Base-by-base conservation (phyloP, 441 rosid species). In the Aquilaria agallochum region DNA sequence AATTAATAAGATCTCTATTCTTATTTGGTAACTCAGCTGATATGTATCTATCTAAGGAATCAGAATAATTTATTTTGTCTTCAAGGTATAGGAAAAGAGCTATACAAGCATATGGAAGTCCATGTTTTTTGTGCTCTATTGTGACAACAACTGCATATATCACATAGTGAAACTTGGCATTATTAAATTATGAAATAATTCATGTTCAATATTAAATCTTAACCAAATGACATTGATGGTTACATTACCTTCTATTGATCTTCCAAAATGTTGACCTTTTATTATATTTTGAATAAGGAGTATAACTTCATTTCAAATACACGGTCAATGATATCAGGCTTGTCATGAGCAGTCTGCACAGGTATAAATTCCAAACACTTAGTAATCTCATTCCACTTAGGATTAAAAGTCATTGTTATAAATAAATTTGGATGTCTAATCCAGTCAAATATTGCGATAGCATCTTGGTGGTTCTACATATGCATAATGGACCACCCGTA, bases 101-200 rank as follows among this genome's bases (percentile, higher is more conserved):
- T 9, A 69, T 74, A 5, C 62, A 68, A 1, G 69, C 69, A 33
- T 62, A 57, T 0, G 53, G 66, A 0, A 63, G 59, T 4, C 67
- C 65, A 1, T 36, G 9, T 31, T 74, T 74, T 45, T 63, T 44
- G 2, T n/a, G 42, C 10, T 40, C 60, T 0, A 56, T 12, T 0
- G 47, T 56, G 9, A 34, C n/a, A 1, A 9, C 20, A 0, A 11
- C 60, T 56, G 4, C 11, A 14, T 34, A 4, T 2, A 40, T 5
- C 1, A 9, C 5, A 5, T 40, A 1, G 5, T 3, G 5, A 40
- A 2, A 7, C 1, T 3, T 5, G 9, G 1, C 8, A 40, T 4
- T 36, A 36, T 36, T 36, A 36, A 9, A 40, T 36, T 40, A 40
- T 5, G 2, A 9, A 40, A 40, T 40, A 40, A 40, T 1, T 40